These are phyloP conservation scores for Lichtheimia ramosa DNA, from an alignment of 371 early-diverging fungal genomes.

Conservation along the genomic window DNA sequence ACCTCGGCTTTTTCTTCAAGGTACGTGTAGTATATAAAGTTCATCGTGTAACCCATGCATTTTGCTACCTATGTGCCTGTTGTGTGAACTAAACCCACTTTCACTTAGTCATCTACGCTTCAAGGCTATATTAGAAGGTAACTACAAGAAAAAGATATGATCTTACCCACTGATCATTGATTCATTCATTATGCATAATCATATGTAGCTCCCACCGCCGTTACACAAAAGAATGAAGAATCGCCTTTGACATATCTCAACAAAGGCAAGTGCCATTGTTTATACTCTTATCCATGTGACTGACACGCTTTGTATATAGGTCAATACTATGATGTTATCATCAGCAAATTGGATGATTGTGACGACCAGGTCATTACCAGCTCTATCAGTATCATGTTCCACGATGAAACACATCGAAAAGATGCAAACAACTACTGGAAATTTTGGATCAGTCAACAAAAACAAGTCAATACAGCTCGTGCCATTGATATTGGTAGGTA, in stretches of 20 bases:
- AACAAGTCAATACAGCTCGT: constrained; percentile 51
- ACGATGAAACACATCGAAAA: constrained; percentile 73
- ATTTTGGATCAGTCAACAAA: constrained; percentile 76
- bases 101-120: neutral
- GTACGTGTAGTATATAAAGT: neutral
- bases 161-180: neutral
- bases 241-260: constrained; percentile 62
- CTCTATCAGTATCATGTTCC: constrained; percentile 70
- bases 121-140: constrained; percentile 1
- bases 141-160: neutral
- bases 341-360: constrained; percentile 46
- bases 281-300: constrained; percentile 32
- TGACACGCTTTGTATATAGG: constrained; percentile 24
- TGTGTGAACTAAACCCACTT: neutral
- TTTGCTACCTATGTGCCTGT: neutral
- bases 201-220: constrained; percentile 53
- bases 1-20: neutral
- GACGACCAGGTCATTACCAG: constrained; percentile 49
- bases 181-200: constrained; percentile 16
- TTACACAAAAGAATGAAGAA: constrained; percentile 54
- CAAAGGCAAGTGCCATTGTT: constrained; percentile 37
- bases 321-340: constrained; percentile 54
- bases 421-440: constrained; percentile 73
- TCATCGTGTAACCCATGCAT: constrained; percentile 1
- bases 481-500: constrained; percentile 61